A percentile compares a stretch with the other conserved stretches of the same genome.
These are phyloP conservation scores for Beauveria brongniartii DNA, from an alignment of 2,329 filamentous ascomycete genomes.

Conservation along the genomic window DNA sequence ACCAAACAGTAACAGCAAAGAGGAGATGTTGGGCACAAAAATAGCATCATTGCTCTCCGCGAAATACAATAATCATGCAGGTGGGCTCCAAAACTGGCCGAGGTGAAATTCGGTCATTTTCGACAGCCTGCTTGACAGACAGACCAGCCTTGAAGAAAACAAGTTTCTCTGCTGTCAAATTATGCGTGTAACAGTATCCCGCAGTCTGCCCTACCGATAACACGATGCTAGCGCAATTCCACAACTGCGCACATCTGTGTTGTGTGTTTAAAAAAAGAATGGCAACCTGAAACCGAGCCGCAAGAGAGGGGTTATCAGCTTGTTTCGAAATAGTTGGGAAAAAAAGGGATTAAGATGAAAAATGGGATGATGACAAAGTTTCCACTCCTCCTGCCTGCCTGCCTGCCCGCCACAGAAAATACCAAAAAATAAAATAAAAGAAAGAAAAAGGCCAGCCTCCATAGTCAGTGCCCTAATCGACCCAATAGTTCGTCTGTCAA, in stretches of 20 bases:
- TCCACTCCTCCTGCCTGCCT: no score
- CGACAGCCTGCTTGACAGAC: background rate
- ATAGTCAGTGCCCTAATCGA: background rate
- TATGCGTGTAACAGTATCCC: no score
- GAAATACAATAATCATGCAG: background rate
- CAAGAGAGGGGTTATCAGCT: background rate
- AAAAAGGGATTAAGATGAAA: background rate
- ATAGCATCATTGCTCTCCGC: background rate
- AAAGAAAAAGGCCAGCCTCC: no score
- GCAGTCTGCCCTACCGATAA: background rate
- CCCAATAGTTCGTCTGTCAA: conserved; percentile 3
- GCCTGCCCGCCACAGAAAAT: no score
- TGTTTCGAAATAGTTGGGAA: background rate
- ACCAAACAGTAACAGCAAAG: background rate
- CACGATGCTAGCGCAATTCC: background rate
- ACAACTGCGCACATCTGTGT: background rate
- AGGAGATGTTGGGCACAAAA: background rate
- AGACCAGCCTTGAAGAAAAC: no score
- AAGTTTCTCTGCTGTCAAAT: no score
- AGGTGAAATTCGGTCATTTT: background rate
- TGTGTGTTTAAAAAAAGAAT: conserved; percentile 4
- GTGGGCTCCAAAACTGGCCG: background rate
- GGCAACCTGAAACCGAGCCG: background rate
- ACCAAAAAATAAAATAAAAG: no score
- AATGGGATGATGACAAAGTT: background rate